Evolutionary conservation across 108 stramenopile genomes (phyloP).

Genomic region (Conticribra weissflogii): DNA sequence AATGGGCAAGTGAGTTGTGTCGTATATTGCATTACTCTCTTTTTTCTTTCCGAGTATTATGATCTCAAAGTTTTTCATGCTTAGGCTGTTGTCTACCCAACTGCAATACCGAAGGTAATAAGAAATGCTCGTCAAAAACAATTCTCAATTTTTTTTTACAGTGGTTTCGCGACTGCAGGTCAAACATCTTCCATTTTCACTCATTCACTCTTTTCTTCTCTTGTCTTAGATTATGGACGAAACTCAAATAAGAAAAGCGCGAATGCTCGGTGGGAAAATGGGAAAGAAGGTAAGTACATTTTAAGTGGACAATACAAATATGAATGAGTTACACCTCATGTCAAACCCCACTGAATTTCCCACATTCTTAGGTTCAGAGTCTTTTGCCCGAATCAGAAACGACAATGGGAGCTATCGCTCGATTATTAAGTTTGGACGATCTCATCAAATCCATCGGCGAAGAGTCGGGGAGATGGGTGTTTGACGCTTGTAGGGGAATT

Average conservation of each 20-base stretch:
- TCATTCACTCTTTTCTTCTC: background rate
- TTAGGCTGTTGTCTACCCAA: conserved; percentile 66
- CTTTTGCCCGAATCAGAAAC: conserved; percentile 50
- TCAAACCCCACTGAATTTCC: background rate
- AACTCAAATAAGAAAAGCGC: conserved; percentile 75
- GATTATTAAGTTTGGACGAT: conserved; percentile 61
- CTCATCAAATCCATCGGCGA: conserved; percentile 55
- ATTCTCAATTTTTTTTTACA: too few relatives aligned
- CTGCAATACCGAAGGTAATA: conserved; percentile 41
- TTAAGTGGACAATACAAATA: background rate
- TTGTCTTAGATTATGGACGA: conserved; percentile 50
- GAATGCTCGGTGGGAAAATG: conserved; percentile 86
- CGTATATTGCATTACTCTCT: background rate
- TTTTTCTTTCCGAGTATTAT: background rate
- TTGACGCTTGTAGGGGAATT: conserved; percentile 70
- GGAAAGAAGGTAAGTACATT: conserved; percentile 56
- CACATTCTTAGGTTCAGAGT: conserved; percentile 14
- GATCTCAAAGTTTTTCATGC: background rate
- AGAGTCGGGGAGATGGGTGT: conserved; percentile 67
- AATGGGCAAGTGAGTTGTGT: conserved; percentile 64
- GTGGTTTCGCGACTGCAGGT: too few relatives aligned
- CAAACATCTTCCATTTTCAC: too few relatives aligned
- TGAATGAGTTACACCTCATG: background rate
- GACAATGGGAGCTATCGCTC: conserved; percentile 58
- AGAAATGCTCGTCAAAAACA: too few relatives aligned